Conservation (phyloP, 2,329 filamentous ascomycete species). For the Gliomastix tumulicola region DNA sequence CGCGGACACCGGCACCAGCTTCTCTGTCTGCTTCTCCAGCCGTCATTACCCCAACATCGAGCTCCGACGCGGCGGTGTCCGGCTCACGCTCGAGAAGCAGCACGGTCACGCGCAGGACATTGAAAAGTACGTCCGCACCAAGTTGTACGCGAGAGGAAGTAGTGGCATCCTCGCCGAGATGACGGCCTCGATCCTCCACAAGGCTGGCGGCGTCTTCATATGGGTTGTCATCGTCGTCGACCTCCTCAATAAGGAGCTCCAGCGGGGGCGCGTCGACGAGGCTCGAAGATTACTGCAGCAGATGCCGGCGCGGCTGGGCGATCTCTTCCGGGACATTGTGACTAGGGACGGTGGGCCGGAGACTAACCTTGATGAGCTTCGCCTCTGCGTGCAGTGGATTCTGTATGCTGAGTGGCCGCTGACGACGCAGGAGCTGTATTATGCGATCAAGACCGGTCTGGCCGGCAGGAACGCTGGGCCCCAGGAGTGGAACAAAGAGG, state of each 20-base stretch:
- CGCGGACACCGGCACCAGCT: constrained; percentile 3
- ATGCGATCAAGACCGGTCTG: constrained; percentile 25
- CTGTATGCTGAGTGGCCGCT: constrained; percentile 39
- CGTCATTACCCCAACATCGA: constrained; percentile 35
- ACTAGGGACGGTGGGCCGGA: constrained; percentile 30
- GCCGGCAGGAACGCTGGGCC: no score
- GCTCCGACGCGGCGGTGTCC: constrained; percentile 13
- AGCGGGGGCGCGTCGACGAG: constrained; percentile 19
- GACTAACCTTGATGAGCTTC: constrained; percentile 17
- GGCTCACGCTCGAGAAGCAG: constrained; percentile 15
- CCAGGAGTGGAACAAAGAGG: not conserved
- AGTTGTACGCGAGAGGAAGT: not conserved
- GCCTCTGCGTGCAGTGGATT: constrained; percentile 43
- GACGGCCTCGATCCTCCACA: constrained; percentile 8
- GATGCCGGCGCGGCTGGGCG: constrained; percentile 30
- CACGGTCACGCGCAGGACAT: constrained; percentile 15
- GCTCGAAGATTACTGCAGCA: not conserved
- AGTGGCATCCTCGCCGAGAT: not conserved
- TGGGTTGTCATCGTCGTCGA: constrained; percentile 33
- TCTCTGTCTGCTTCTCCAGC: constrained; percentile 35
- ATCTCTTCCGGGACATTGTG: constrained; percentile 43
- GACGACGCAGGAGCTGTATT: constrained; percentile 33
- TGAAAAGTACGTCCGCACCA: not conserved
- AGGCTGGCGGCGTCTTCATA: constrained; percentile 33
- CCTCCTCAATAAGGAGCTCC: constrained; percentile 26